Base-by-base conservation (phyloP, 805 yeast genomes). In the Candida hungchunana region DNA sequence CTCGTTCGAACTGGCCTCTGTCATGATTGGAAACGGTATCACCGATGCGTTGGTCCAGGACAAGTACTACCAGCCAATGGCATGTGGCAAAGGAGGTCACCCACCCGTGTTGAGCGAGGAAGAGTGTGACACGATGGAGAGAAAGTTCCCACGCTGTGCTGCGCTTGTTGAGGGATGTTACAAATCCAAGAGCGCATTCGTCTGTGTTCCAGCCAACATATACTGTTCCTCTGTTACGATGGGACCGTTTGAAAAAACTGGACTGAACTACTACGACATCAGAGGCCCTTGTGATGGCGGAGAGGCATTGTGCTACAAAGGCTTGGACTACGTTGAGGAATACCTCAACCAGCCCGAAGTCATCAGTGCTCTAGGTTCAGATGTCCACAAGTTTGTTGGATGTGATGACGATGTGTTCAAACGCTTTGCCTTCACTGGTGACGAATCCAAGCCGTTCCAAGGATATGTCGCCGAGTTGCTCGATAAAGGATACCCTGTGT, bases 1-100 rank as follows among this genome's bases (percentile, higher is more conserved):
- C 38, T 63, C 71, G 15, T 78, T 81, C 53, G 75, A 85, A 51
- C 68, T 88, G 47, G 65, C 82, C 10, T 84, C 96, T 4, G 79
- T 89, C 14, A 56, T 90, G 56, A 89, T 89, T 53, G 97, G 97
- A 44, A 89, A 89, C 58, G 97, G 97, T 35, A 75, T 89, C 48
- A 86, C 95, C 23, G 95, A 87, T 59, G 82, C 95, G 4, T 66
- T 82, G 40, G 71, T 74, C 29, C 96, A 88, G 67, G 79, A 82
- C 54, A 73, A 73, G 40, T 78, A 79, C 60, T 88, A 86, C 56
- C 77, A 82, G 59, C 95, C 94, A 46, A 89, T 90, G 97, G 95
- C 95, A 4, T 90, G 97, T 62, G 93, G 95, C 36, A 58, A 72
- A 47, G 95, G 96, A 46, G 96, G 96, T 6, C 78, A 78, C 52